Evolutionary conservation across 257 asterid genomes (phyloP).

Genomic region (Jacaranda mimosifolia): DNA sequence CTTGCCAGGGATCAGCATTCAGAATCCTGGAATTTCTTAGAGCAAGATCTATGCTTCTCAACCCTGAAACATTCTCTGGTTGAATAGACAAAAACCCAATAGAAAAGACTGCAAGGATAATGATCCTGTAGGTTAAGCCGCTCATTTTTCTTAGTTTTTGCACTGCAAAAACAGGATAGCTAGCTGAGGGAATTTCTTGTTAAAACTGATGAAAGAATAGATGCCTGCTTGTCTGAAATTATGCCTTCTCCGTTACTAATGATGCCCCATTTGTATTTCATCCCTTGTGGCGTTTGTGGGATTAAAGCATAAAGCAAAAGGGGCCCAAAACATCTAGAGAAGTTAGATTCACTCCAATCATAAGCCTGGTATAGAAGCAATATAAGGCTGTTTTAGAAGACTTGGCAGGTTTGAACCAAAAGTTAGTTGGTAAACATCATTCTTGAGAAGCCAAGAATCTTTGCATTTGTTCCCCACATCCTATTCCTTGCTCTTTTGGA

Average conservation of each 20-base stretch:
- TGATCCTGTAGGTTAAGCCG: slow-evolving; percentile 43
- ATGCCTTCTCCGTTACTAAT: slow-evolving; percentile 21
- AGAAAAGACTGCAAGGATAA: slow-evolving; percentile 50
- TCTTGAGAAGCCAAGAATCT: slow-evolving; percentile 89
- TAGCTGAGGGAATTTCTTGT: slow-evolving; percentile 10
- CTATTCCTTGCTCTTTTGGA: slow-evolving; percentile 64
- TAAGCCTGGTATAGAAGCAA: slow-evolving; percentile 64
- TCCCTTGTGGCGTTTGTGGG: slow-evolving; percentile 44
- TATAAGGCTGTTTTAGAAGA: slow-evolving; percentile 84
- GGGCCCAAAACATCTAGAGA: slow-evolving; percentile 54
- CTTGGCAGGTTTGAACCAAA: slow-evolving; percentile 88
- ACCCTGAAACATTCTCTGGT: slow-evolving; percentile 53
- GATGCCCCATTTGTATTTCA: slow-evolving; percentile 17
- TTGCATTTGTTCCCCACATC: slow-evolving; percentile 61
- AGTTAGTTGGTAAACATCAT: slow-evolving; percentile 55
- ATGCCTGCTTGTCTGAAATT: slow-evolving; percentile 15
- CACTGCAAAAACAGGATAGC: slow-evolving; percentile 33
- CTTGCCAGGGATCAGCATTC: slow-evolving; percentile 44
- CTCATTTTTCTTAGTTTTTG: slow-evolving; percentile 50
- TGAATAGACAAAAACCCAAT: slow-evolving; percentile 53
- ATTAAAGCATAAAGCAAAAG: slow-evolving; percentile 68
- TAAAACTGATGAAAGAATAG: slow-evolving; percentile 33
- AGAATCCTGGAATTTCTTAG: slow-evolving; percentile 50
- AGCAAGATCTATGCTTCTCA: slow-evolving; percentile 58
- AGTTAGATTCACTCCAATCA: slow-evolving; percentile 81